Base-by-base conservation (phyloP, 768 basidiomycete species). In the Tulasnella sp. region DNA sequence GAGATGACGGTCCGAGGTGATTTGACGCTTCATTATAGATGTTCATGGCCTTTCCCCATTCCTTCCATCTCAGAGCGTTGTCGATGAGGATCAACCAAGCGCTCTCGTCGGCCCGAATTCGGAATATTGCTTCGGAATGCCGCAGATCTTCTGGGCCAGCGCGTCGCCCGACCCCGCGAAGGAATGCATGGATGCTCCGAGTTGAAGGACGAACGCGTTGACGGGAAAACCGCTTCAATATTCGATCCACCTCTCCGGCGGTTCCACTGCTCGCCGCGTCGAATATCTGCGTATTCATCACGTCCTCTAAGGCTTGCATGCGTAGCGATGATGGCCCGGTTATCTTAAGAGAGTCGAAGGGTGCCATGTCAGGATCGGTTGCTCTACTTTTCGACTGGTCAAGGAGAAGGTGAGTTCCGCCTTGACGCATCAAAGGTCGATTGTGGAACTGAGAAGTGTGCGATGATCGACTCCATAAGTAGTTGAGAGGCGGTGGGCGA, bases 61-160 rank as follows among this genome's bases (percentile, higher is more conserved):
- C 69, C 17, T 72, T 72, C 1, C 73, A 73, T 2, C 4, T 19
- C 50, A 78, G 66, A 43, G 73, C 72, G 63, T 85, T 84, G 45
- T 68, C 66, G 61, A 88, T 74, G 32, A 87, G 66, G 55, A 77
- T 70, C 3, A 78, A 74, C 78, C 84, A 86, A 32, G 80, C 78
- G 13, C 63, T 0, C 17, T 73, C 70, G 8, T 71, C 71, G 21
- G 77, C 75, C 47, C 68, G 67, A 51, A 80, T 55, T 19, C 67
- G 69, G 4, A 83, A 70, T 13, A 70, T 71, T 27, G 70, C 64
- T 59, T 80, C 75, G 58, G 76, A 73, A 26, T 70, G 67, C 24
- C 68, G 68, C 34, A 84, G 38, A 4, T 34, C 27, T 17, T 8
- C 55, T 4, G 21, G 34, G 41, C 15, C 26, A 19, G 55, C 55